Evolutionary conservation across 495 filamentous ascomycete genomes (phyloP).

Genomic region (Podospora conica): DNA sequence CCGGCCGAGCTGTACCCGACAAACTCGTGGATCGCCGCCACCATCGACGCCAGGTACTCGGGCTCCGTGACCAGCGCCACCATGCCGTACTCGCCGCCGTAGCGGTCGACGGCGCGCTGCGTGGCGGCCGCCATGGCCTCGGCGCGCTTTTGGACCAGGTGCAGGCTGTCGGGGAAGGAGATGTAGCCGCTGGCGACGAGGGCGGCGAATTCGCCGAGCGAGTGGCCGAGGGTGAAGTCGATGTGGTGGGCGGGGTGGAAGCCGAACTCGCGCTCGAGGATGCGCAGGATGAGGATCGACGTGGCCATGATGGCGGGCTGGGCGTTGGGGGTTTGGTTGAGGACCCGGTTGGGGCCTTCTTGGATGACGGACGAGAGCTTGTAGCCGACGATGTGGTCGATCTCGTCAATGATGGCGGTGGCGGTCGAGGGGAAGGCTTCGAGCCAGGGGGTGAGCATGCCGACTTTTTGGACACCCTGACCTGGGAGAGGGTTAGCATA

Average conservation of each 20-base stretch:
- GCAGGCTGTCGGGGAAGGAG: conserved; percentile 67
- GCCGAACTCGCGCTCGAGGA: conserved; percentile 78
- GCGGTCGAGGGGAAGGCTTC: conserved; percentile 74
- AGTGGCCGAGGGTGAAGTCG: conserved; percentile 84
- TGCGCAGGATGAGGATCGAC: conserved; percentile 80
- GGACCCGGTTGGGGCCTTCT: conserved; percentile 63
- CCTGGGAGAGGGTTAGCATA: conserved; percentile 44
- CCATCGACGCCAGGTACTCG: conserved; percentile 58
- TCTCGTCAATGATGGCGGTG: conserved; percentile 66
- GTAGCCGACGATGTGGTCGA: conserved; percentile 67
- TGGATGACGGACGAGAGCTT: conserved; percentile 71
- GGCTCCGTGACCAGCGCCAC: conserved; percentile 84
- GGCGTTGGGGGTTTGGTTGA: conserved; percentile 79
- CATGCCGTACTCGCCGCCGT: conserved; percentile 84
- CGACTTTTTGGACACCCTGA: conserved; percentile 90
- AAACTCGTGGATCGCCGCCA: conserved; percentile 73
- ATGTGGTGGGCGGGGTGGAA: conserved; percentile 63
- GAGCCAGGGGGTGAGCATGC: conserved; percentile 83
- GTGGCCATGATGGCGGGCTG: conserved; percentile 96
- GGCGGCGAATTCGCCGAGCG: conserved; percentile 91
- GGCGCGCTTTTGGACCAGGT: conserved; percentile 69
- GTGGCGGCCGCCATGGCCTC: conserved; percentile 81
- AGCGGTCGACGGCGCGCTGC: conserved; percentile 49
- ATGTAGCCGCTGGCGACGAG: conserved; percentile 78
- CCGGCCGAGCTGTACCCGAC: conserved; percentile 60